Conservation (phyloP, 805 yeast species). For the Cyberlindnera bimundalis region DNA sequence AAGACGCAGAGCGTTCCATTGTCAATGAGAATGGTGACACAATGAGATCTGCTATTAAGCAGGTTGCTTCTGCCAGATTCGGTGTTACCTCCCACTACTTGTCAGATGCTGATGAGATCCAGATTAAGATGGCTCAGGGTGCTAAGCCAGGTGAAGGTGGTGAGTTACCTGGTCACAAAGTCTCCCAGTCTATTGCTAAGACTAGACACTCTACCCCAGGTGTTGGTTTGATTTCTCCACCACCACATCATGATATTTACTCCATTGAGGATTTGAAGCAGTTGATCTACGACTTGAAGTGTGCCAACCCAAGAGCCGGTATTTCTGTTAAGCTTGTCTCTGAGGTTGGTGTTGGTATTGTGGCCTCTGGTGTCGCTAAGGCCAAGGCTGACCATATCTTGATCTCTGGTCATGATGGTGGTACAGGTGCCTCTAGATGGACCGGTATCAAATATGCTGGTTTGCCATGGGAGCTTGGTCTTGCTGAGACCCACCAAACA, state of each 20-base stretch:
- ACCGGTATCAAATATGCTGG: constrained; percentile 97
- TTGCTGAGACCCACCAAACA: constrained; percentile 98
- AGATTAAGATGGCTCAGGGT: constrained; percentile 98
- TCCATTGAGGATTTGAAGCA: constrained; percentile 98
- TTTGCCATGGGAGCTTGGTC: constrained; percentile 97
- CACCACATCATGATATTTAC: constrained; percentile 98
- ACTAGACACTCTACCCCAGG: constrained; percentile 96
- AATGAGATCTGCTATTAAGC: constrained; percentile 98
- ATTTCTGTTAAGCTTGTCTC: constrained; percentile 95
- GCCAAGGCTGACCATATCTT: constrained; percentile 97
- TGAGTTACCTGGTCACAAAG: constrained; percentile 64
- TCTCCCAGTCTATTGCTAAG: constrained; percentile 80
- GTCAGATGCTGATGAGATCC: constrained; percentile 95
- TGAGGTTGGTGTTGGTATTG: constrained; percentile 98
- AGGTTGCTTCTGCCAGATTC: constrained; percentile 95
- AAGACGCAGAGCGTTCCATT: constrained; percentile 85
- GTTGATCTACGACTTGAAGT: constrained; percentile 91
- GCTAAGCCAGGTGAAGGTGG: constrained; percentile 99
- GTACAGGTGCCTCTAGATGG: constrained; percentile 99
- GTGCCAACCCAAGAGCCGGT: constrained; percentile 95
- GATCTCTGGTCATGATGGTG: constrained; percentile 98
- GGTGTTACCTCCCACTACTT: constrained; percentile 95
- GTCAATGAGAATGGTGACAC: constrained; percentile 88
- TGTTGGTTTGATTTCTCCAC: constrained; percentile 96
- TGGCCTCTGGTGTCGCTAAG: constrained; percentile 98